Base-by-base conservation (phyloP, 257 asterid genomes). In the Nicotiana obtusifolia region DNA sequence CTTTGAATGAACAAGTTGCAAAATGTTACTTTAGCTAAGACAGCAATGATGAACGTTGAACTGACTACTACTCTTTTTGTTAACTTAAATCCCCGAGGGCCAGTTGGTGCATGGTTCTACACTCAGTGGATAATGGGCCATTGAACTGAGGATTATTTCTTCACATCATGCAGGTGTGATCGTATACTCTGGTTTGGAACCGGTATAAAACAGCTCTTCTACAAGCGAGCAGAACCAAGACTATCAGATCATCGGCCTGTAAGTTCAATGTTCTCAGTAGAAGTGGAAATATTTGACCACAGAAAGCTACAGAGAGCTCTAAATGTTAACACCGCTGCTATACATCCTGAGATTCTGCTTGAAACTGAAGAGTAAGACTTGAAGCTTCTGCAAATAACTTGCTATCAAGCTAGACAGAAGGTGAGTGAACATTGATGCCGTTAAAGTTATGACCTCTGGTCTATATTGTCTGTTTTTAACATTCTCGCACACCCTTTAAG, bases 231-330 rank as follows among this genome's bases (percentile, higher is more conserved):
- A 47, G 97, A 93, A 84, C 84, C 87, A 28, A 88, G 60, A 82
- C 86, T 95, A 64, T 93, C 99, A 41, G 99, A 95, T 73, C 99
- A 95, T 86, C 89, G 98, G 26, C 98, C 99, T 2, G 95, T 95
- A 41, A 91, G 97, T 82, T 88, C 97, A 28, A 83, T 81, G 69
- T 95, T 93, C 87, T 17, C 77, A 76, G 90, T 95, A 30, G 93
- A 92, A 86, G 97, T 93, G 7, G 99, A 95, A 89, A 90, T 95
- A 31, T 90, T 93, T 56, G 89, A 95, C 73, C 98, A 91, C 49
- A 87, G 85, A 53, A 95, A 95, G 91, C 97, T 95, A 84, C 91
- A 90, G 5, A 91, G 93, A 79, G 99, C 91, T 41, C 95, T 95
- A 15, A 89, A 91, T 67, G 89, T 87, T 81, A 91, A 90, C 2